Conservation (phyloP, 371 early-diverging fungal genomes). For the Vairimorpha ceranae region DNA sequence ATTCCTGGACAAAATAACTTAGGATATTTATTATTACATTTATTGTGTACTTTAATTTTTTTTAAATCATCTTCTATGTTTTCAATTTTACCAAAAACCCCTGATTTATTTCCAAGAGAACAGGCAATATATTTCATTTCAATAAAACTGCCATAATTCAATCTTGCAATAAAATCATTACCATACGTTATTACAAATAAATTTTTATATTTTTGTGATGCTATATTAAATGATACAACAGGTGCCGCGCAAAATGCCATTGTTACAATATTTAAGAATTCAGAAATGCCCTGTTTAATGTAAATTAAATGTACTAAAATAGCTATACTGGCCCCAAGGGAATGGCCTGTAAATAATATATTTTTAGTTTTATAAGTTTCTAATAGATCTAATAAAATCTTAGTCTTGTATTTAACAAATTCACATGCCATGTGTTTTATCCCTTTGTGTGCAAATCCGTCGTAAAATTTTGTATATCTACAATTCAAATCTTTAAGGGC, state of each 20-base stretch:
- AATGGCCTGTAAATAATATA: constrained; percentile 58
- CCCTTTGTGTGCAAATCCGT: constrained; percentile 59
- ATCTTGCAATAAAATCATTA: constrained; percentile 56
- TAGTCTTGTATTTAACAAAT: constrained; percentile 45
- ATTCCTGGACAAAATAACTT: constrained; percentile 61
- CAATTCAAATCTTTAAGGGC: constrained; percentile 48
- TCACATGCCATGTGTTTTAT: constrained; percentile 47
- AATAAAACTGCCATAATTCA: constrained; percentile 55
- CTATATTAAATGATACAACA: constrained; percentile 44
- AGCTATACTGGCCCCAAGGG: constrained; percentile 59
- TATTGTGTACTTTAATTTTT: constrained; percentile 44
- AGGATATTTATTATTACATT: constrained; percentile 29
- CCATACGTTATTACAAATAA: constrained; percentile 53
- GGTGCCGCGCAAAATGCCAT: constrained; percentile 44
- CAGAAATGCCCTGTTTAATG: constrained; percentile 8
- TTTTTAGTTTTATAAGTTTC: constrained; percentile 21
- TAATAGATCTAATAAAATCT: constrained; percentile 18
- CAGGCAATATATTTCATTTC: constrained; percentile 58
- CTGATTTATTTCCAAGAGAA: constrained; percentile 46
- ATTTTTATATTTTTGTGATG: constrained; percentile 1
- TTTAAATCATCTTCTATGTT: constrained; percentile 41
- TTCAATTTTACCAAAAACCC: constrained; percentile 31
- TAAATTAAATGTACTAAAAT: constrained; percentile 51
- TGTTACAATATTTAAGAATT: constrained; percentile 12
- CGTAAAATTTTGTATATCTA: constrained; percentile 42